Percentiles rank a stretch among this genome's conserved stretches.
These are phyloP conservation scores for Zalaria obscura DNA, from an alignment of 2,329 filamentous ascomycete species.

Conservation along the genomic window DNA sequence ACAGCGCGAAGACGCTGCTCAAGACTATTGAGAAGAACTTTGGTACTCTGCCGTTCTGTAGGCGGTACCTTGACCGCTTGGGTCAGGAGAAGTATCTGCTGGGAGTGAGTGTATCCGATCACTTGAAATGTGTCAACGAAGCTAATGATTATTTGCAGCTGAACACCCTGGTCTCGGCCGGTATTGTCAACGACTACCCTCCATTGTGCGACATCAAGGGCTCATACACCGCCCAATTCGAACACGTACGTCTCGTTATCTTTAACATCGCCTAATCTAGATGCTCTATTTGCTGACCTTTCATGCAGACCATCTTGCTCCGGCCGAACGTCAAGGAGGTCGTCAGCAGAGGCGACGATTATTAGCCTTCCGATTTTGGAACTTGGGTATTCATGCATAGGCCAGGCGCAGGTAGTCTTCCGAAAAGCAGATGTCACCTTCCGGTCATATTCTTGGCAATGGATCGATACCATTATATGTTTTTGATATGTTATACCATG, in stretches of 20 bases:
- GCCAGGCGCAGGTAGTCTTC: too few relatives aligned
- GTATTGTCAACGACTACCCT: constrained; percentile 41
- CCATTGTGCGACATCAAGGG: constrained; percentile 44
- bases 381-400: too few relatives aligned
- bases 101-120: constrained; percentile 28
- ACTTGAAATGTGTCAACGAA: neutral
- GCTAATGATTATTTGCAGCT: constrained; percentile 26
- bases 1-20: constrained; percentile 41
- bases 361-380: constrained; percentile 2
- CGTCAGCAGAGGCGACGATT: constrained; percentile 25
- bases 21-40: constrained; percentile 49
- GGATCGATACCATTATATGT: too few relatives aligned
- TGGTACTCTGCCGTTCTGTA: constrained; percentile 45
- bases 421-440: too few relatives aligned
- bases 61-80: constrained; percentile 50
- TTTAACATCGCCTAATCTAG: neutral
- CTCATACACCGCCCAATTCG: constrained; percentile 51
- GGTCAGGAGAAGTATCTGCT: constrained; percentile 44
- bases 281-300: constrained; percentile 2
- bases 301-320: constrained; percentile 23
- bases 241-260: constrained; percentile 32
- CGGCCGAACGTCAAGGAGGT: constrained; percentile 26
- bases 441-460: too few relatives aligned
- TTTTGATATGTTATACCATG: too few relatives aligned
- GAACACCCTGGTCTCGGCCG: constrained; percentile 42